Evolutionary conservation across 176 grass and related monocot species (phyloP), one percentile per base, ranked within the genome.

Genomic region (Oryza punctata): DNA sequence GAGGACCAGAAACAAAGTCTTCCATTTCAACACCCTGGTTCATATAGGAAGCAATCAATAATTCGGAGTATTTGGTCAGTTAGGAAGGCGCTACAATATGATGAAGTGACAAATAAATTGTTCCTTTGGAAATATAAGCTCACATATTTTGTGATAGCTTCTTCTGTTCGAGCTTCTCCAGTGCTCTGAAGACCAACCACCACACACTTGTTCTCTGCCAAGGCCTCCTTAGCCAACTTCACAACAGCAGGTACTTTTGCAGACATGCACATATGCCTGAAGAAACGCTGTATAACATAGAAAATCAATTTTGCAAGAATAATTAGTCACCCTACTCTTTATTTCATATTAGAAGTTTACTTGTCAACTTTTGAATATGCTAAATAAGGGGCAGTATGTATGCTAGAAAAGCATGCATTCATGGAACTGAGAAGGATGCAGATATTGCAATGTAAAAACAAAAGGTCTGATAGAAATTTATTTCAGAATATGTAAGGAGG

Each of bases 131-230:
- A 74, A 70, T 75, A 65, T 67, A 68, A 84, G 87, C 93, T 32
- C 52, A 99, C 96, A 89, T 99, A 99, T 99, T 96, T 99, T 77
- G 87, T 91, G 32, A 99, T 89, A 69, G 93, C 93, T 87, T 99
- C 96, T 78, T 99, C 96, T 28, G 89, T 99, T 83, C 96, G 93
- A 82, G 96, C 96, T 67, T 99, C 96, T 85, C 96, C 96, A 81
- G 96, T 99, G 86, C 96, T 99, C 70, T 99, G 96, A 90, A 99
- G 96, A 76, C 96, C 96, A 86, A 99, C 88, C 40, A 99, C 96
- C 18, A 94, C 93, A 94, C 91, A 96, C 84, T 96, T 99, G 78
- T 87, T 85, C 23, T 94, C 89, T 50, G 87, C 89, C 78, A 99
- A 75, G 61, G 93, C 93, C 69, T 94, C 84, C 87, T 99, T 94